Conservation (phyloP, 352 stramenopile species). For the Aphanomyces invadans region DNA sequence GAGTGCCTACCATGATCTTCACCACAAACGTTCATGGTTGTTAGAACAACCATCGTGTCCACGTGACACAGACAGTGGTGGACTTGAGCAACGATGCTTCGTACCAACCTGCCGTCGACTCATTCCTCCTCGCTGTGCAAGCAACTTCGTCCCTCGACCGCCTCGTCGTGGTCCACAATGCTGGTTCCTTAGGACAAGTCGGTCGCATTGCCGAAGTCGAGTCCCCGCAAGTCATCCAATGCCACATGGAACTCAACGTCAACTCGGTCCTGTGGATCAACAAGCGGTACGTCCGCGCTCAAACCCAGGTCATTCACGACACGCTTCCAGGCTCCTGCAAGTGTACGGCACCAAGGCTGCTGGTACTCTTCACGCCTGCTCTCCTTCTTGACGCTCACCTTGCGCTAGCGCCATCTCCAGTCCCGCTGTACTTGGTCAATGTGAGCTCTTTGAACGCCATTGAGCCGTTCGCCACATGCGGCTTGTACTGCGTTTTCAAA, state of each 20-base stretch:
- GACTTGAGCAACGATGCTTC: conserved; percentile 39
- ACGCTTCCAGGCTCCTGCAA: conserved; percentile 39
- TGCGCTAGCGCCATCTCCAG: conserved; percentile 20
- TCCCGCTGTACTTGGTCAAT: conserved; percentile 61
- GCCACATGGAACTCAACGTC: conserved; percentile 79
- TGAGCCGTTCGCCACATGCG: conserved; percentile 66
- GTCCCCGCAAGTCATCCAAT: conserved; percentile 35
- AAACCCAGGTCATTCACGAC: no score
- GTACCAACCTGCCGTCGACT: conserved; percentile 47
- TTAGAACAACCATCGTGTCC: background rate
- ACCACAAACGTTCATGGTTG: background rate
- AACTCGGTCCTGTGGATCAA: conserved; percentile 80
- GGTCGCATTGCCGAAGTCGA: conserved; percentile 44
- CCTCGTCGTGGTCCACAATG: conserved; percentile 77
- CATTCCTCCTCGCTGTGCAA: conserved; percentile 31
- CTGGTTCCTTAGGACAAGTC: conserved; percentile 64
- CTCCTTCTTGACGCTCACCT: no score
- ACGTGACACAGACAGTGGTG: conserved; percentile 27
- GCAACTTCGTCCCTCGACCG: conserved; percentile 19
- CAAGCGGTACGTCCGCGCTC: no score
- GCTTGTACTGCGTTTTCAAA: conserved; percentile 79
- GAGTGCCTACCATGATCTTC: background rate
- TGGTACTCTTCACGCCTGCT: no score
- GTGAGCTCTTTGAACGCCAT: conserved; percentile 81
- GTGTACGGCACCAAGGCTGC: conserved; percentile 35